Evolutionary conservation across 1,139 yeast genomes (phyloP).

Genomic region (Suhomyces bolitotheri): DNA sequence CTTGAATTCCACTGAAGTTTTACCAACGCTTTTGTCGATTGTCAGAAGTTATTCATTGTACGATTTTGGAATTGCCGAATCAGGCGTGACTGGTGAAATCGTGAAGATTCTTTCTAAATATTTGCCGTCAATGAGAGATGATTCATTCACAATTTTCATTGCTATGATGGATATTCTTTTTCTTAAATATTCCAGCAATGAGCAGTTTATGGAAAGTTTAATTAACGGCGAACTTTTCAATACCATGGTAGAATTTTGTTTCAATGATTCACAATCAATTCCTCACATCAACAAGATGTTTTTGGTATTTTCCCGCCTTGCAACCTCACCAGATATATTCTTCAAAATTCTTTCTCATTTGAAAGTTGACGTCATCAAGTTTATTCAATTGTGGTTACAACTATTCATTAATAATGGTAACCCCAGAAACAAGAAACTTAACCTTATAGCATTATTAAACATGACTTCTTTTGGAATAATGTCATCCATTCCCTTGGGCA

Average conservation of each 20-base stretch:
- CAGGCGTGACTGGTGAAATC: slow-evolving; percentile 25
- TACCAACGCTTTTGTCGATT: slow-evolving; percentile 67
- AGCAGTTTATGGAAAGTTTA: slow-evolving; percentile 35
- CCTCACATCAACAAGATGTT: slow-evolving; percentile 52
- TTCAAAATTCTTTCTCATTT: slow-evolving; percentile 36
- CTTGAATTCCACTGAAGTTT: slow-evolving; percentile 70
- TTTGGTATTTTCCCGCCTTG: slow-evolving; percentile 54
- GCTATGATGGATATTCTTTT: slow-evolving; percentile 60
- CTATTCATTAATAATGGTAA: slow-evolving; percentile 56
- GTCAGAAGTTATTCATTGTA: slow-evolving; percentile 71
- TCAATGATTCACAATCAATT: slow-evolving; percentile 52
- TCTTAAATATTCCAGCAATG: slow-evolving; percentile 29
- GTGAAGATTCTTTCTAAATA: slow-evolving; percentile 58
- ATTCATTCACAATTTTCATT: slow-evolving; percentile 57
- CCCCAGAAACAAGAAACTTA: slow-evolving; percentile 67
- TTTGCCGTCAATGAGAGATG: slow-evolving; percentile 67
- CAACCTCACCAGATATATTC: slow-evolving; percentile 48
- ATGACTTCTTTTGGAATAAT: slow-evolving; percentile 31
- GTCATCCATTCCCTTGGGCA: slow-evolving; percentile 28
- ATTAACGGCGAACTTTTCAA: slow-evolving; percentile 50
- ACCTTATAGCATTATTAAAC: slow-evolving; percentile 58
- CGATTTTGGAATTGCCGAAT: slow-evolving; percentile 49
- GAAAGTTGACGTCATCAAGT: slow-evolving; percentile 24
- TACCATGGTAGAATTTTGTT: slow-evolving; percentile 45
- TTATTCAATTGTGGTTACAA: slow-evolving; percentile 37